Conservation (phyloP, 2,329 filamentous ascomycete genomes). For the Nothophaeocryptopus gaeumannii region DNA sequence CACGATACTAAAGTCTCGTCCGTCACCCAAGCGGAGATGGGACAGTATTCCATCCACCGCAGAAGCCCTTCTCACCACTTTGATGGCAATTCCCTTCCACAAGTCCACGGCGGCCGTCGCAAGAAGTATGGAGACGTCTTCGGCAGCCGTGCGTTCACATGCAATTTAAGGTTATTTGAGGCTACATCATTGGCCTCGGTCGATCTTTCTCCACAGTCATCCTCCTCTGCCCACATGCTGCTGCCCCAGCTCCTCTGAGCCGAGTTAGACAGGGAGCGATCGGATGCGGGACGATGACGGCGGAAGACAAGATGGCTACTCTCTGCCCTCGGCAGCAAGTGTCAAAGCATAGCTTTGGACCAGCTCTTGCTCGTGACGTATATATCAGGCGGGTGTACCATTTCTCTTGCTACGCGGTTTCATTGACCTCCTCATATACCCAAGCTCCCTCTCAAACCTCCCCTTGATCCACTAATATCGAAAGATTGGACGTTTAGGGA, state of each 20-base stretch:
- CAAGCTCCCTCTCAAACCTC: slow-evolving; percentile 2
- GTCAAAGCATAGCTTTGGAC: slow-evolving; percentile 9
- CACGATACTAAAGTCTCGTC: background rate
- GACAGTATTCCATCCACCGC: background rate
- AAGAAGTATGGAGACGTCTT: slow-evolving; percentile 1
- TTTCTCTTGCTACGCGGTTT: slow-evolving; percentile 9
- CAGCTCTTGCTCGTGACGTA: slow-evolving; percentile 24
- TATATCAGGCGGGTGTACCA: slow-evolving; percentile 19
- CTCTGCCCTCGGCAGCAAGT: slow-evolving; percentile 18
- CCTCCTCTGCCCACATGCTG: slow-evolving; percentile 10
- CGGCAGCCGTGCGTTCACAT: slow-evolving; percentile 9
- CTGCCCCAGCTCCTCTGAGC: slow-evolving; percentile 14
- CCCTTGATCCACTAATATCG: background rate
- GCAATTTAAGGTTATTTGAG: slow-evolving; percentile 12
- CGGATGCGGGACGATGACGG: slow-evolving; percentile 20
- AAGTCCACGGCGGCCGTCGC: slow-evolving; percentile 1
- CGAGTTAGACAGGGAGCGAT: slow-evolving; percentile 14
- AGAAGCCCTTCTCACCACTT: slow-evolving; percentile 6
- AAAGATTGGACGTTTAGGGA: background rate
- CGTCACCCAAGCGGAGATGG: background rate
- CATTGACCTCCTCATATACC: slow-evolving; percentile 9
- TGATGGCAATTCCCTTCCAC: slow-evolving; percentile 5
- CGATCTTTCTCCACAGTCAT: slow-evolving; percentile 12
- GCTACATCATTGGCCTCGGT: slow-evolving; percentile 12
- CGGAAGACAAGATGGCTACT: slow-evolving; percentile 9